Conservation (phyloP, 208 protist genomes). For the Herpetomonas muscarum region DNA sequence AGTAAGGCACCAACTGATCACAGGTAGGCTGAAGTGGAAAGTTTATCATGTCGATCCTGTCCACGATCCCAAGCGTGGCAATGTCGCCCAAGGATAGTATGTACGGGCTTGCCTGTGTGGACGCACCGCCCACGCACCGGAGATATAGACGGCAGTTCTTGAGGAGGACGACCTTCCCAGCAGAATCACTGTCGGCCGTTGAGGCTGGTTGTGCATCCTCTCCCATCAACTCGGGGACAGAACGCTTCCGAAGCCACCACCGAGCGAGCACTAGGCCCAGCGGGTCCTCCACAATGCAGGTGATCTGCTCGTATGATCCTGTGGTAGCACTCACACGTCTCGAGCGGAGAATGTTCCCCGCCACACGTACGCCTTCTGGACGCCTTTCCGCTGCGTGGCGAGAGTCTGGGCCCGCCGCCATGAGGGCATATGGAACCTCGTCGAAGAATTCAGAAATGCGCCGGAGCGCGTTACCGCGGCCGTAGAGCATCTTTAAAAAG, state of each 20-base stretch:
- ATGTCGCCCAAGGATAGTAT: slow-evolving; percentile 18
- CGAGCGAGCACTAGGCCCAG: slow-evolving; percentile 8
- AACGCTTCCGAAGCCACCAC: slow-evolving; percentile 23
- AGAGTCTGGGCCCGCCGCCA: slow-evolving; percentile 6
- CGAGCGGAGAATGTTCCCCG: slow-evolving; percentile 1
- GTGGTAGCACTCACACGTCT: background rate
- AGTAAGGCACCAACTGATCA: slow-evolving; percentile 7
- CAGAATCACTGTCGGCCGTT: background rate
- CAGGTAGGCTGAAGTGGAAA: slow-evolving; percentile 9
- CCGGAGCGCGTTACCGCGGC: background rate
- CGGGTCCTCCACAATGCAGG: slow-evolving; percentile 12
- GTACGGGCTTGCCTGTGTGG: background rate
- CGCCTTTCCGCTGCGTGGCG: slow-evolving; percentile 8
- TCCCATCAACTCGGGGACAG: slow-evolving; percentile 4
- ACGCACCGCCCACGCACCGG: background rate
- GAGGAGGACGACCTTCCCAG: background rate
- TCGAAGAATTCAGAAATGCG: slow-evolving; percentile 13
- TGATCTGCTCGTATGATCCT: background rate
- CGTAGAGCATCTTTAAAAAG: background rate
- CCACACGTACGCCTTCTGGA: slow-evolving; percentile 8
- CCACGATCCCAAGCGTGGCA: slow-evolving; percentile 16
- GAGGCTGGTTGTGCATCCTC: background rate
- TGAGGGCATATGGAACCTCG: slow-evolving; percentile 1
- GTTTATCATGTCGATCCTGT: slow-evolving; percentile 14
- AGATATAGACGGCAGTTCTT: slow-evolving; percentile 3